Evolutionary conservation across 1,139 yeast species (phyloP).

Genomic region (Protomyces arabidopsidicola): DNA sequence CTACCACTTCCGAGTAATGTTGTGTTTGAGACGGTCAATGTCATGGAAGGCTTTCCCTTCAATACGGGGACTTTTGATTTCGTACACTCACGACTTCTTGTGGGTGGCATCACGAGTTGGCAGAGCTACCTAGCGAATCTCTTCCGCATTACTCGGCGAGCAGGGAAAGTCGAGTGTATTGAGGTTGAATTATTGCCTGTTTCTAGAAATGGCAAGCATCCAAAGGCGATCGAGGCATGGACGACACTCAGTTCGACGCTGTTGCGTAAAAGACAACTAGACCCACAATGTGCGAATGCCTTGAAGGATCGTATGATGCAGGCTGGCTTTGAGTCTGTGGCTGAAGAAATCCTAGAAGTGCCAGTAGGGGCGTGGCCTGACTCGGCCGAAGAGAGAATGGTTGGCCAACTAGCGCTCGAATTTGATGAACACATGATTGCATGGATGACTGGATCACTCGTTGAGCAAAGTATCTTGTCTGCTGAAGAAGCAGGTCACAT

Average conservation of each 20-base stretch:
- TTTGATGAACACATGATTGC: constrained; percentile 12
- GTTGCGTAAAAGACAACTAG: neutral
- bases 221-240: neutral
- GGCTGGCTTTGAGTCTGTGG: constrained; percentile 23
- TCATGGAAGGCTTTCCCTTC: constrained; percentile 30
- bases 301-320: constrained; percentile 3
- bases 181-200: constrained; percentile 25
- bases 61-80: constrained; percentile 27
- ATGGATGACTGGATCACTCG: constrained; percentile 2
- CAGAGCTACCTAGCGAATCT: constrained; percentile 27
- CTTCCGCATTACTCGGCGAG: constrained; percentile 27
- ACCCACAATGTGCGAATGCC: neutral
- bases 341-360: constrained; percentile 23
- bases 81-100: constrained; percentile 29
- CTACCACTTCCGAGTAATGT: constrained; percentile 23
- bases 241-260: neutral
- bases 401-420: constrained; percentile 28
- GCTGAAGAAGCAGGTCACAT: neutral
- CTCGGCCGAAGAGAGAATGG: constrained; percentile 9
- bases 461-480: neutral
- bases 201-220: neutral
- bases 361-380: constrained; percentile 29
- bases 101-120: constrained; percentile 30
- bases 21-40: constrained; percentile 29
- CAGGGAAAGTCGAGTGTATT: constrained; percentile 29